Evolutionary conservation across 257 asterid genomes (phyloP).

Genomic region (Galeopsis tetrahit): DNA sequence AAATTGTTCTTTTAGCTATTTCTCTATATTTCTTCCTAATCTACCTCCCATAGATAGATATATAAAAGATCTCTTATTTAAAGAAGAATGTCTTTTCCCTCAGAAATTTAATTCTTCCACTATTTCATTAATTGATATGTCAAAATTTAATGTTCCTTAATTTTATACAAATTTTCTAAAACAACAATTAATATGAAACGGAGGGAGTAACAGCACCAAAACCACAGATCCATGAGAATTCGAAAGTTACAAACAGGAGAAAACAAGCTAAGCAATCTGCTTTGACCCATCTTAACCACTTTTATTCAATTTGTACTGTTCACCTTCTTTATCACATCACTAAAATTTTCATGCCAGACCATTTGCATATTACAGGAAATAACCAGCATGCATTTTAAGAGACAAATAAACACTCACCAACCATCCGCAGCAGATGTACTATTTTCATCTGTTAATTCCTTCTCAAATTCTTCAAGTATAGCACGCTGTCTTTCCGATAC

Average conservation of each 20-base stretch:
- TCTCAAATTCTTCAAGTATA: constrained; percentile 88
- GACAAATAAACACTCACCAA: constrained; percentile 54
- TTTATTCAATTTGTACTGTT: not conserved
- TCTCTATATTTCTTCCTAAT: too few relatives aligned
- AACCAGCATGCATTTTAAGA: constrained; percentile 15
- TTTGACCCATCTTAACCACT: constrained; percentile 2
- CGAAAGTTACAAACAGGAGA: not conserved
- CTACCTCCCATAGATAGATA: too few relatives aligned
- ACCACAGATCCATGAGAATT: not conserved
- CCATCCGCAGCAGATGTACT: constrained; percentile 50
- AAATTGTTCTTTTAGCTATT: too few relatives aligned
- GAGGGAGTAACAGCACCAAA: not conserved
- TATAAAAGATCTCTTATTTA: too few relatives aligned
- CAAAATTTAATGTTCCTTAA: too few relatives aligned
- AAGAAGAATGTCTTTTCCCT: too few relatives aligned
- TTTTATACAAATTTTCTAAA: too few relatives aligned
- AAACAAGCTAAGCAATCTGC: not conserved
- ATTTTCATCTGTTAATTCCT: constrained; percentile 54
- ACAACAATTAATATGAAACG: too few relatives aligned
- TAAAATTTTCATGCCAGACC: not conserved
- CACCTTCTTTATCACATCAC: constrained; percentile 13
- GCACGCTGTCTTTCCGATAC: constrained; percentile 73
- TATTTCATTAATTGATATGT: too few relatives aligned
- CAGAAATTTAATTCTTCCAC: too few relatives aligned
- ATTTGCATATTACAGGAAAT: not conserved